Evolutionary conservation across 495 filamentous ascomycete species (phyloP).

Genomic region (Neurospora tetrasperma): DNA sequence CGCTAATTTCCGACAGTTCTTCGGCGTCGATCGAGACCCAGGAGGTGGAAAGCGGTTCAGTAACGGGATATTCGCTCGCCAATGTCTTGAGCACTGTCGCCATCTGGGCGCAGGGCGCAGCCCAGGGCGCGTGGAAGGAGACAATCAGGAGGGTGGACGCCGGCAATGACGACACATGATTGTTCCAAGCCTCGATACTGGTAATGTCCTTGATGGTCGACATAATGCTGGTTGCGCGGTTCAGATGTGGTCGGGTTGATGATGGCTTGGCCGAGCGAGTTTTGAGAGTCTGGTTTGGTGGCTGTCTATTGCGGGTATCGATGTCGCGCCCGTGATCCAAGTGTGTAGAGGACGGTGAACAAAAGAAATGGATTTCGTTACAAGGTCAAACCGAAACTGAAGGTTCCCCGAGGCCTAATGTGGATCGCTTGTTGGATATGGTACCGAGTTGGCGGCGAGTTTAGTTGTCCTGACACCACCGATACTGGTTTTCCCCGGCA

Average conservation of each 20-base stretch:
- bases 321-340: background rate
- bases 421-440: background rate
- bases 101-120: conserved; percentile 93
- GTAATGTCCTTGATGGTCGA: conserved; percentile 65
- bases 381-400: background rate
- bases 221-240: conserved; percentile 34
- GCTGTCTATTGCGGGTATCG: background rate
- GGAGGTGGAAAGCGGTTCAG: conserved; percentile 52
- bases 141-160: conserved; percentile 62
- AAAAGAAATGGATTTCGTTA: background rate
- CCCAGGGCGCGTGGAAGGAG: conserved; percentile 94
- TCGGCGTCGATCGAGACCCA: conserved; percentile 89
- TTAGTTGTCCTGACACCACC: background rate
- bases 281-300: background rate
- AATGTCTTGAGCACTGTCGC: conserved; percentile 73
- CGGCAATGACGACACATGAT: conserved; percentile 52
- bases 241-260: background rate
- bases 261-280: background rate
- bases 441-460: background rate
- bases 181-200: conserved; percentile 54
- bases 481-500: background rate
- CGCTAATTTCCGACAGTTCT: conserved; percentile 75
- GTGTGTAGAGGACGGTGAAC: background rate
- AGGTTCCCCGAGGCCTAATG: background rate
- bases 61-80: conserved; percentile 65